Evolutionary conservation across 768 basidiomycete genomes (phyloP), one percentile per base, ranked within the genome.

Genomic region (Cantharellus anzutake): DNA sequence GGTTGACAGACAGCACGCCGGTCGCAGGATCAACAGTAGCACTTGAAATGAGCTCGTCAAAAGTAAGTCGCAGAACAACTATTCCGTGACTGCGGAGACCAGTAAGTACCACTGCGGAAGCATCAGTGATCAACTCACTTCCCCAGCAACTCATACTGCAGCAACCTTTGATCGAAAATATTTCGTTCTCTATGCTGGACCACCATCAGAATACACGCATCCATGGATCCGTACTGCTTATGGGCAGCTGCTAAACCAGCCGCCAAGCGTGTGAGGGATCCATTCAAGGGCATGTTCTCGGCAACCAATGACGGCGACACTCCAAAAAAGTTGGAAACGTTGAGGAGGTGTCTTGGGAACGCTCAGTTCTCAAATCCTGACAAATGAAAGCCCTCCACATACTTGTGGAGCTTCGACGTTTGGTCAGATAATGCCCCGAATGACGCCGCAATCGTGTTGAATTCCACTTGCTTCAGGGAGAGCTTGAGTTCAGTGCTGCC

Each of bases 381-480:
- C 42, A 16, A 60, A 53, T 39, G 3, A 41, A 42, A 39, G 5
- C 29, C 4, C 20, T 48, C 44, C 50, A 65, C 73, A 56, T 64
- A 91, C 89, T 82, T 76, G 70, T 98, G 94, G 67, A 97, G 69
- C 34, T 80, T 78, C 2, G 84, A 75, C 5, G 76, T 73, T 42
- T 74, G 75, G 63, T 86, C 74, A 0, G 86, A 86, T 11, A 97
- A 74, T 1, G 82, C 67, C 0, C 91, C 94, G 68, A 97, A 94
- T 0, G 91, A 92, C 0, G 83, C 80, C 2, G 92, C 89, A 63
- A 97, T 93, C 4, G 94, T 96, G 68, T 99, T 99, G 72, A 97
- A 96, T 69, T 99, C 94, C 48, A 98, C 94, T 71, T 99, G 94
- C 68, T 92, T 94, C 63, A 99, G 70, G n/a, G 65, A 59, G n/a